phyloP scores from a whole-genome alignment of 768 basidiomycete species.

The Gloeophyllum trabeum region DNA sequence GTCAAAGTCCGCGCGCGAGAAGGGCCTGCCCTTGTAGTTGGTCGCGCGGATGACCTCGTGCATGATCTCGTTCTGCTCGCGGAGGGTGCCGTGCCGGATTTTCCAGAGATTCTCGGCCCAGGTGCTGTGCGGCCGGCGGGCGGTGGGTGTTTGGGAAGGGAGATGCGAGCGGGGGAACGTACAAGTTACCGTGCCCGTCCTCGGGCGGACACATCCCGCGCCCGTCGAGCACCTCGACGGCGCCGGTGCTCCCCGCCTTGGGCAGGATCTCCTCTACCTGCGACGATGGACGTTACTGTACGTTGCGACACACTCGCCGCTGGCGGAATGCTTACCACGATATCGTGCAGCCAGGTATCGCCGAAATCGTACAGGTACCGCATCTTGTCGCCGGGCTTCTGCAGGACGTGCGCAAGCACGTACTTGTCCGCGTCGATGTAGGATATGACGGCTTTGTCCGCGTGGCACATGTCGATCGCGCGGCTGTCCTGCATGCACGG shows the following conservation, averaged over 20 bases:
- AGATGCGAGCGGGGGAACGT: background rate
- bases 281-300: background rate
- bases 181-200: no score
- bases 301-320: background rate
- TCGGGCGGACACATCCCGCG: constrained; percentile 16
- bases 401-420: constrained; percentile 18
- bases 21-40: no score
- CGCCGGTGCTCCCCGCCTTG: constrained; percentile 16
- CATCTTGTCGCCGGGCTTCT: constrained; percentile 18
- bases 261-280: constrained; percentile 12
- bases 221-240: constrained; percentile 16
- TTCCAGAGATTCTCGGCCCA: no score
- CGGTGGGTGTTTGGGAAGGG: background rate
- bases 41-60: constrained; percentile 16
- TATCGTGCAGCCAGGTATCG: constrained; percentile 20
- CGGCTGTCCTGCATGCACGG: no score
- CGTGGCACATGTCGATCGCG: no score
- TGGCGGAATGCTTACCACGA: constrained; percentile 10
- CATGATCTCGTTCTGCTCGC: constrained; percentile 10
- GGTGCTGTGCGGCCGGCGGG: no score
- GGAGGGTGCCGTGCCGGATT: background rate
- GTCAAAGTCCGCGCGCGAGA: constrained; percentile 16
- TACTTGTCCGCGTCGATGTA: no score
- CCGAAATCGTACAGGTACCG: constrained; percentile 23
- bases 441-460: no score